These are phyloP conservation scores for Meyerozyma athensensis DNA, from an alignment of 1,139 yeast species.

Conservation along the genomic window DNA sequence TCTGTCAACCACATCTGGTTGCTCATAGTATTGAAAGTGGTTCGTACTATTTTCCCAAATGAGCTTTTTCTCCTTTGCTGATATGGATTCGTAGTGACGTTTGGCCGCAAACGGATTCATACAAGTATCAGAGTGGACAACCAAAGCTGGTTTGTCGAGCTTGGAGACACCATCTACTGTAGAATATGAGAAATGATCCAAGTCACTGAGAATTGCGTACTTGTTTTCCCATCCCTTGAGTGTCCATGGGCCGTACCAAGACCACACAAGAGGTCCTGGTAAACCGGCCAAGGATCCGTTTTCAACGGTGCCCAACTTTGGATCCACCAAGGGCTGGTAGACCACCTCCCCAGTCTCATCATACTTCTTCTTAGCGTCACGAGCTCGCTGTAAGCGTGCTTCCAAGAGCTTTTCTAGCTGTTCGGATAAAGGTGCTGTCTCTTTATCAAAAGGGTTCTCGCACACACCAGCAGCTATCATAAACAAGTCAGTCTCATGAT, in stretches of 20 bases:
- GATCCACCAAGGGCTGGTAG: background rate
- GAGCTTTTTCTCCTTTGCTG: background rate
- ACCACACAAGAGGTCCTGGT: background rate
- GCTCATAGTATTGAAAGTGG: background rate
- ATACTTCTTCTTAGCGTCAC: background rate
- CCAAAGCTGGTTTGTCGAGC: background rate
- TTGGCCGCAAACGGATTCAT: constrained; percentile 1
- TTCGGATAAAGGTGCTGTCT: background rate
- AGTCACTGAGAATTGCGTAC: constrained; percentile 1
- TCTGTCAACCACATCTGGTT: background rate
- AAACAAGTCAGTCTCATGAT: background rate
- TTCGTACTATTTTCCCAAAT: constrained; percentile 1
- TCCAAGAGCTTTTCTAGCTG: background rate
- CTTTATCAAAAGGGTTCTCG: background rate
- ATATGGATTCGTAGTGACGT: background rate
- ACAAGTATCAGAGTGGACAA: background rate
- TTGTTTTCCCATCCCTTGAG: background rate
- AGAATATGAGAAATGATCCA: background rate
- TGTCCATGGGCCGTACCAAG: constrained; percentile 1
- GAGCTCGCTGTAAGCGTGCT: constrained; percentile 1
- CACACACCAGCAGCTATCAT: constrained; percentile 1
- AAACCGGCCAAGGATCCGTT: background rate
- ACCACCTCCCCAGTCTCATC: background rate
- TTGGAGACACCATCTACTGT: background rate
- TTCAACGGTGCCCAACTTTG: background rate